Conservation (phyloP, 2,329 filamentous ascomycete genomes). For the Cordyceps cateniannulata region DNA sequence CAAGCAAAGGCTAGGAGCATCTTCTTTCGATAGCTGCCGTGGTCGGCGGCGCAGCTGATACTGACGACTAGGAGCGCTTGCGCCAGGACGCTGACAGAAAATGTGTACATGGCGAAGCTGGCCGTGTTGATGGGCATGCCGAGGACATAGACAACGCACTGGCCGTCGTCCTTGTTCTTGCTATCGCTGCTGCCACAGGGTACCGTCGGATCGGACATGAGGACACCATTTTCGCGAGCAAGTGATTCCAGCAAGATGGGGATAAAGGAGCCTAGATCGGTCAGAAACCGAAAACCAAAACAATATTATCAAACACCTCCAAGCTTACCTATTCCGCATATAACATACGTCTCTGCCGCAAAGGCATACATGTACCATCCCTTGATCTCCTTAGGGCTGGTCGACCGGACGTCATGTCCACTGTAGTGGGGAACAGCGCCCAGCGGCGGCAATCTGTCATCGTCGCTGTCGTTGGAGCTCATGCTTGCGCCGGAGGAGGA, state of each 20-base stretch:
- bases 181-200: conserved; percentile 65
- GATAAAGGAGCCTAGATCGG: conserved; percentile 72
- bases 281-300: not conserved
- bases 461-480: conserved; percentile 35
- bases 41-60: conserved; percentile 92
- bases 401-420: conserved; percentile 83
- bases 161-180: conserved; percentile 46
- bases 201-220: conserved; percentile 67
- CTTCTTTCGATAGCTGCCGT: conserved; percentile 85
- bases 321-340: conserved; percentile 65
- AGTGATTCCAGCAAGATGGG: conserved; percentile 92
- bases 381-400: conserved; percentile 76
- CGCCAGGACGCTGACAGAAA: conserved; percentile 82
- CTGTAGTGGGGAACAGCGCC: conserved; percentile 51
- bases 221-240: conserved; percentile 83
- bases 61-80: conserved; percentile 90
- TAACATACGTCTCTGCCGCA: conserved; percentile 92
- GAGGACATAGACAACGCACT: conserved; percentile 78
- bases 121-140: conserved; percentile 90
- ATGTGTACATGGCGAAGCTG: conserved; percentile 97
- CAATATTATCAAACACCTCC: not conserved
- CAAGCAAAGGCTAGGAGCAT: conserved; percentile 81
- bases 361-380: conserved; percentile 98
- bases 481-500: conserved; percentile 37
- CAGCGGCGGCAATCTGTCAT: conserved; percentile 23